A percentile compares a stretch with the other conserved stretches of the same genome.
These are phyloP conservation scores for Nepenthes alata DNA, from an alignment of 179 eudicot species.

Conservation along the genomic window DNA sequence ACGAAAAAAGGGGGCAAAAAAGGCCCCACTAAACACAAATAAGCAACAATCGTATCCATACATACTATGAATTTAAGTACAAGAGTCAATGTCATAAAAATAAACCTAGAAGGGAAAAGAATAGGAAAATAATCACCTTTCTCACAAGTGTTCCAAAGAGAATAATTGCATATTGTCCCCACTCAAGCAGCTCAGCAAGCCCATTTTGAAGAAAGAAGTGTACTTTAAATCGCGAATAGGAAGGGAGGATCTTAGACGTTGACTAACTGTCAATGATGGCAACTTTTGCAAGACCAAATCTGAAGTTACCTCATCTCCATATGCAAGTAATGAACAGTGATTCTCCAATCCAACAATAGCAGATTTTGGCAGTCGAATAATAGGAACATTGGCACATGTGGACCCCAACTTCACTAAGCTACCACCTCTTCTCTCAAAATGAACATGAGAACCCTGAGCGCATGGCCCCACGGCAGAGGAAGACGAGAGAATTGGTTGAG, in stretches of 20 bases:
- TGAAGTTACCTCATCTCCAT: conserved; percentile 49
- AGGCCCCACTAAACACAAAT: too few relatives aligned
- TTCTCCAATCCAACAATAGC: conserved; percentile 29
- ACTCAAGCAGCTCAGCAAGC: conserved; percentile 59
- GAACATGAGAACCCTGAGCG: conserved; percentile 54
- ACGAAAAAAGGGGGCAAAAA: too few relatives aligned
- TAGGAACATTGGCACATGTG: conserved; percentile 38
- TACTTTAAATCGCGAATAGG: conserved; percentile 69
- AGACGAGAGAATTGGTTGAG: conserved; percentile 41
- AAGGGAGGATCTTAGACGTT: conserved; percentile 27
- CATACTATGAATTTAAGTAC: too few relatives aligned
- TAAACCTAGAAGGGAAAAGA: too few relatives aligned
- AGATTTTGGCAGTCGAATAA: conserved; percentile 64
- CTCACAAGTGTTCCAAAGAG: conserved; percentile 21
- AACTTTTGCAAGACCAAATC: conserved; percentile 49
- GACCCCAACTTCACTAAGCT: conserved; percentile 37
- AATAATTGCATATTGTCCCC: conserved; percentile 49
- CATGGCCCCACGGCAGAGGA: conserved; percentile 27
- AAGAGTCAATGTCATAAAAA: too few relatives aligned
- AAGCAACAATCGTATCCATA: too few relatives aligned
- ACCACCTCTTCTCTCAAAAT: conserved; percentile 29
- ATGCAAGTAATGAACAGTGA: conserved; percentile 34
- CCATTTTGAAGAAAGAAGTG: conserved; percentile 14
- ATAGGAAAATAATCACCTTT: conserved; percentile 16
- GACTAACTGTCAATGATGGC: conserved; percentile 35